These are phyloP conservation scores for Nyctanthes arbortristis DNA, from an alignment of 257 asterid species.

Conservation along the genomic window DNA sequence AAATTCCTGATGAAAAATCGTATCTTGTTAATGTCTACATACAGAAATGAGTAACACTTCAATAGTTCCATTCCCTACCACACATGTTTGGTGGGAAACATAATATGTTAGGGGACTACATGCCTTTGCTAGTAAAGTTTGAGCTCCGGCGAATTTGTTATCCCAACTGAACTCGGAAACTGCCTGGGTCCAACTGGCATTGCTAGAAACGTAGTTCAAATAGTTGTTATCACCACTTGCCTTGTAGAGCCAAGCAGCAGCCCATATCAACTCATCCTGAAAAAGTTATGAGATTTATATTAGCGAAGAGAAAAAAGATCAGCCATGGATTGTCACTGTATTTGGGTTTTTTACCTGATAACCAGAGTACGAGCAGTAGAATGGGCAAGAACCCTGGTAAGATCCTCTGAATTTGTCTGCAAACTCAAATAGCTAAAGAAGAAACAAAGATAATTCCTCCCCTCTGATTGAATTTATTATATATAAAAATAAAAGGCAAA, in stretches of 20 bases:
- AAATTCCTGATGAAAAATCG: constrained; percentile 47
- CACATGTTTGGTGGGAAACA: too few species aligned
- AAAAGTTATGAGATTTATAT: background rate
- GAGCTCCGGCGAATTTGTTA: constrained; percentile 76
- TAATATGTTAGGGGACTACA: too few species aligned
- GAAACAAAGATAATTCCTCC: too few species aligned
- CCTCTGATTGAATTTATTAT: too few species aligned
- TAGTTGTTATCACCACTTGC: constrained; percentile 60
- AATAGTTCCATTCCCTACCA: too few species aligned
- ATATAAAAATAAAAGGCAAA: too few species aligned
- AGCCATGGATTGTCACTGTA: background rate
- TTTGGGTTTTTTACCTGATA: constrained; percentile 50
- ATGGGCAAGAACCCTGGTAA: constrained; percentile 74
- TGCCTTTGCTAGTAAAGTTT: constrained; percentile 70
- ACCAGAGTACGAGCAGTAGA: constrained; percentile 84
- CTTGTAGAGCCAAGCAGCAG: constrained; percentile 76
- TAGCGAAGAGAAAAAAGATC: background rate
- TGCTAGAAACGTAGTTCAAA: constrained; percentile 47
- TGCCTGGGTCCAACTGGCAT: constrained; percentile 57
- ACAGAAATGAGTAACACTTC: background rate
- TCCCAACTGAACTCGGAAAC: constrained; percentile 89
- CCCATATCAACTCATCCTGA: constrained; percentile 87
- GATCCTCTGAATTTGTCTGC: constrained; percentile 80
- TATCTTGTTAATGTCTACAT: background rate
- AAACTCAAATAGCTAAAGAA: constrained; percentile 56